phyloP scores from a whole-genome alignment of 116 monocot genomes.

The Iris pallida region DNA sequence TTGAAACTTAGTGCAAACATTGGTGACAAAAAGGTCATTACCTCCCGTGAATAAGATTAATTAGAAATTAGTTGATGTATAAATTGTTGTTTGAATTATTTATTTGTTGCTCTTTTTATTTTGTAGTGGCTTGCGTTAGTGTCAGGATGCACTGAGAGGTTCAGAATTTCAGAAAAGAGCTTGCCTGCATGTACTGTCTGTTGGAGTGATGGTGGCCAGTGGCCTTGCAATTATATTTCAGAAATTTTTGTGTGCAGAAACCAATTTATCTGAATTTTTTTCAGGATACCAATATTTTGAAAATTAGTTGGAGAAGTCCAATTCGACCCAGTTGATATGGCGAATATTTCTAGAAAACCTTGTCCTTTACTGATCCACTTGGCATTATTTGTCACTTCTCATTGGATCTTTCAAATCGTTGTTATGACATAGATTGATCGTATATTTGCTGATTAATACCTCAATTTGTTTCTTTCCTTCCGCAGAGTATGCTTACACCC shows the following conservation, averaged over 20 bases:
- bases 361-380: not conserved
- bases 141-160: not conserved
- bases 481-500: conserved; percentile 63
- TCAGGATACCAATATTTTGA: no score
- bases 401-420: no score
- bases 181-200: no score
- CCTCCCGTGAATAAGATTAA: not conserved
- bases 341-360: not conserved
- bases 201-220: no score
- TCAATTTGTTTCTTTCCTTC: not conserved
- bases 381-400: not conserved
- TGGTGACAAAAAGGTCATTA: not conserved
- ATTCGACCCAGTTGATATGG: no score
- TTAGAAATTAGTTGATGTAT: not conserved
- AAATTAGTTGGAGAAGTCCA: no score
- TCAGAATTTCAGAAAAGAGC: no score
- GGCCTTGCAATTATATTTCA: no score
- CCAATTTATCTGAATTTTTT: not conserved
- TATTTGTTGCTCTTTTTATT: not conserved
- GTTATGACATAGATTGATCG: not conserved
- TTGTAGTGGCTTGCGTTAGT: not conserved
- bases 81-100: not conserved
- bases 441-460: not conserved
- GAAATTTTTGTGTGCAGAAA: no score
- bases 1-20: not conserved